Evolutionary conservation across 208 protist genomes (phyloP).

Genomic region (Tritrichomonas musculus): DNA sequence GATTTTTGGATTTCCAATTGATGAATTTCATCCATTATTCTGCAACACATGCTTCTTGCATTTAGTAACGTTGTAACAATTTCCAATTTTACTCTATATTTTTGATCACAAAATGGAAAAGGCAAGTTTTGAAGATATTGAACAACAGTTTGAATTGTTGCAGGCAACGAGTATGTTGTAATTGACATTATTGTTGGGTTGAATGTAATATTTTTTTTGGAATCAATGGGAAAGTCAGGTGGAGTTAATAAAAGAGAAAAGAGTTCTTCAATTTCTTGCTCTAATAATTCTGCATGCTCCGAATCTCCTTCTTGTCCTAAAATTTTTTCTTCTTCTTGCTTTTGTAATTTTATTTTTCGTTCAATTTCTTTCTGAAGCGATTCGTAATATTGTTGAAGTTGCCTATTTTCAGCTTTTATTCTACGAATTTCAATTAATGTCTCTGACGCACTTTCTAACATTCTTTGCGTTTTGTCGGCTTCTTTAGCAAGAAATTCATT

Average conservation of each 20-base stretch:
- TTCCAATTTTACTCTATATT: not conserved
- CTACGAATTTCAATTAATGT: not conserved
- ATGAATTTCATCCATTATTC: not conserved
- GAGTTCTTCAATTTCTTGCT: not conserved
- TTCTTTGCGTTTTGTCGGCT: not conserved
- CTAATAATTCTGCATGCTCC: not conserved
- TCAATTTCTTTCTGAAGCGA: not conserved
- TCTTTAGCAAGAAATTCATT: not conserved
- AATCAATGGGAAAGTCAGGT: not conserved
- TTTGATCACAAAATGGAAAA: not conserved
- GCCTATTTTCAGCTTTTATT: not conserved
- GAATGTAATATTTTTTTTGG: not conserved
- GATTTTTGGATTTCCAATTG: too few species aligned
- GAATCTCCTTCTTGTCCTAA: not conserved
- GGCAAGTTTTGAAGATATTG: not conserved
- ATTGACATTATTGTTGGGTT: not conserved
- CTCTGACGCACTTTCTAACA: not conserved
- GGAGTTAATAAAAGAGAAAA: not conserved
- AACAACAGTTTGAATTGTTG: not conserved
- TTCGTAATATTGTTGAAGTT: not conserved
- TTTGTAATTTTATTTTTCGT: not conserved
- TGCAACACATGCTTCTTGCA: not conserved
- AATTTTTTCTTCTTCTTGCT: not conserved
- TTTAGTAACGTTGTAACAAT: not conserved
- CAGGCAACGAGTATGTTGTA: not conserved